These are phyloP conservation scores for Populus nigra DNA, from an alignment of 345 rosid species.

Conservation along the genomic window DNA sequence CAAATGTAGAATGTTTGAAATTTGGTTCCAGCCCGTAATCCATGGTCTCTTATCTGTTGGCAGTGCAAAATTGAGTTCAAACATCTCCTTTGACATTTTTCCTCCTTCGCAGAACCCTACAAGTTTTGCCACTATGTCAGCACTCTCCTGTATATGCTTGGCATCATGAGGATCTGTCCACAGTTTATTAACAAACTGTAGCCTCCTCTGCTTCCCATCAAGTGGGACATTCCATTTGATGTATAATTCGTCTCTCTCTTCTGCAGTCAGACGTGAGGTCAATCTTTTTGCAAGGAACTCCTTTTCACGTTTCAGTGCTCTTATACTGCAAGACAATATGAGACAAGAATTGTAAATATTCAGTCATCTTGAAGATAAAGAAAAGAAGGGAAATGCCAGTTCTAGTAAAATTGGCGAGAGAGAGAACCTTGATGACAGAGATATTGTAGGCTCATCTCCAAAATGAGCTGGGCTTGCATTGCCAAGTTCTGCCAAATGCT, in stretches of 20 bases:
- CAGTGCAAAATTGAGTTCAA: constrained; percentile 88
- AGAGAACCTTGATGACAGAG: constrained; percentile 71
- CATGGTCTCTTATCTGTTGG: constrained; percentile 87
- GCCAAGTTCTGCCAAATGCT: constrained; percentile 86
- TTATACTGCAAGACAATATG: constrained; percentile 43
- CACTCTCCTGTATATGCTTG: constrained; percentile 84
- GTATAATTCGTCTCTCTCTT: constrained; percentile 82
- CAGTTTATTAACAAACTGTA: constrained; percentile 86
- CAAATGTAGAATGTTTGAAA: constrained; percentile 75
- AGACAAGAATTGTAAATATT: neutral
- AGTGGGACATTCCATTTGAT: constrained; percentile 88
- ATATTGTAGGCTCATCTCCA: constrained; percentile 68
- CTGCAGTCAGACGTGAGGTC: constrained; percentile 58
- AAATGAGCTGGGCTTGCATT: constrained; percentile 75
- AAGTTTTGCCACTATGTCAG: constrained; percentile 90
- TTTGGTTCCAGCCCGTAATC: constrained; percentile 89
- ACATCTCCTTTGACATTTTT: constrained; percentile 94
- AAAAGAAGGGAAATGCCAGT: neutral
- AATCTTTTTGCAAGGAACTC: constrained; percentile 92
- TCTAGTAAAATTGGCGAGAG: neutral
- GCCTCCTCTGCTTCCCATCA: constrained; percentile 94
- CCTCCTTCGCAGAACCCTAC: constrained; percentile 89
- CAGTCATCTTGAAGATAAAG: neutral
- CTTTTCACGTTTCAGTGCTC: constrained; percentile 81
- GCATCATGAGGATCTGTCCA: constrained; percentile 94